Conservation (phyloP, 805 yeast species). For the Suhomyces prunicola region DNA sequence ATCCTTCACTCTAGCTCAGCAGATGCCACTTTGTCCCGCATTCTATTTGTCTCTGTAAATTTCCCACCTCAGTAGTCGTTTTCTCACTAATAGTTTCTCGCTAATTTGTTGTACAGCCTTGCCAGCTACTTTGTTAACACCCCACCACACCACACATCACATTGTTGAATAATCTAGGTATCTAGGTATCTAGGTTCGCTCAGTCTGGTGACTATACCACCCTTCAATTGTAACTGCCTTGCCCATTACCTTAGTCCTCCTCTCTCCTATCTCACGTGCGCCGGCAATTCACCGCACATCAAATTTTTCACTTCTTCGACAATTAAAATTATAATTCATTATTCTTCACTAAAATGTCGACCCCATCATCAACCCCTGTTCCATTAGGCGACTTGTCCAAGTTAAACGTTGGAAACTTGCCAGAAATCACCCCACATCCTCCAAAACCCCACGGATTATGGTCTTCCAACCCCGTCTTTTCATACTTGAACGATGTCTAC, state of each 20-base stretch:
- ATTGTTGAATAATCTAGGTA: no score
- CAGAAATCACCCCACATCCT: conserved; percentile 52
- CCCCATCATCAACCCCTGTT: conserved; percentile 42
- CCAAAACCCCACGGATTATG: conserved; percentile 59
- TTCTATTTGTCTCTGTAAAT: not conserved
- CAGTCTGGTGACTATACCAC: no score
- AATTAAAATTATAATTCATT: not conserved
- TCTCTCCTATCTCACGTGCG: conserved; percentile 1
- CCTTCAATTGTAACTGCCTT: not conserved
- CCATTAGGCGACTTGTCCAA: conserved; percentile 62
- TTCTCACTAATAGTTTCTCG: not conserved
- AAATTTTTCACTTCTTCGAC: not conserved
- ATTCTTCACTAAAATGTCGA: conserved; percentile 6
- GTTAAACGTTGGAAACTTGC: conserved; percentile 53
- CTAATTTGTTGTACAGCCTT: not conserved
- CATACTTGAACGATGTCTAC: conserved; percentile 74
- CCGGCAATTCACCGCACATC: not conserved
- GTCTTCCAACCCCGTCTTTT: conserved; percentile 80
- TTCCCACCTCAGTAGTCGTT: not conserved
- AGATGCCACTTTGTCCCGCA: not conserved
- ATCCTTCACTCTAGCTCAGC: not conserved
- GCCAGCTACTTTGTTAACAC: not conserved
- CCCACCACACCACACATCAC: not conserved
- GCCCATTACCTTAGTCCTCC: not conserved
- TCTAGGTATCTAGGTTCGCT: no score